Conservation (phyloP, 2,329 filamentous ascomycete species). For the Aphanoascus verrucosus region DNA sequence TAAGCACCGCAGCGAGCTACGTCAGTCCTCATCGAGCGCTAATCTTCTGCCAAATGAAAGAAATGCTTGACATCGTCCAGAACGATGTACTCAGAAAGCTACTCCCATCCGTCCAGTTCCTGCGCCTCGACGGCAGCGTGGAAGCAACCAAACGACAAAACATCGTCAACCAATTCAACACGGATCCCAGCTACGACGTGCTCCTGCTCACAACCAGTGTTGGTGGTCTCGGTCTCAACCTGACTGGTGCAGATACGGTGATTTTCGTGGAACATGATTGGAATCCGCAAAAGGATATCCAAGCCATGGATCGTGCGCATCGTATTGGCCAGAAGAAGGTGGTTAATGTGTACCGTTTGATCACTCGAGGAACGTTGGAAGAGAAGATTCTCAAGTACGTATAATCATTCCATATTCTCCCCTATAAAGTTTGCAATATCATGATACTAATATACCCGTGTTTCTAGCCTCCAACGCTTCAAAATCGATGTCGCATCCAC, state of each 20-base stretch:
- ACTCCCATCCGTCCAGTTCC: constrained; percentile 82
- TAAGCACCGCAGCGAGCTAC: constrained; percentile 57
- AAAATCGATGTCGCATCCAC: constrained; percentile 98
- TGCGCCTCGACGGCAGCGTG: constrained; percentile 87
- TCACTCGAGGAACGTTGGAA: constrained; percentile 89
- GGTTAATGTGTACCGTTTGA: constrained; percentile 94
- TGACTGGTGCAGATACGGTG: constrained; percentile 94
- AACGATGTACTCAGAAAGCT: constrained; percentile 81
- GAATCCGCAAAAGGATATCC: constrained; percentile 97
- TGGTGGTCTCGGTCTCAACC: constrained; percentile 83
- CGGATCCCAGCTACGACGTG: constrained; percentile 91
- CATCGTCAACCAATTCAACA: constrained; percentile 98
- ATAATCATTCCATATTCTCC: not conserved
- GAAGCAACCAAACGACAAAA: constrained; percentile 90
- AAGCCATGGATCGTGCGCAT: constrained; percentile 97
- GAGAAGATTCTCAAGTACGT: constrained; percentile 86
- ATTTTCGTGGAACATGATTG: constrained; percentile 99
- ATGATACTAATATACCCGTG: not conserved
- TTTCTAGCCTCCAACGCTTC: constrained; percentile 77
- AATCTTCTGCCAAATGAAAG: constrained; percentile 99
- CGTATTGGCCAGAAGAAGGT: constrained; percentile 99
- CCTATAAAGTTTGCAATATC: not conserved
- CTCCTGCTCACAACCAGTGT: constrained; percentile 89
- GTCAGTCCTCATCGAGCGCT: constrained; percentile 93
- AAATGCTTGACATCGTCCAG: constrained; percentile 99